These are phyloP conservation scores for Hymenoscyphus salicellus DNA, from an alignment of 2,329 filamentous ascomycete genomes.

Conservation along the genomic window DNA sequence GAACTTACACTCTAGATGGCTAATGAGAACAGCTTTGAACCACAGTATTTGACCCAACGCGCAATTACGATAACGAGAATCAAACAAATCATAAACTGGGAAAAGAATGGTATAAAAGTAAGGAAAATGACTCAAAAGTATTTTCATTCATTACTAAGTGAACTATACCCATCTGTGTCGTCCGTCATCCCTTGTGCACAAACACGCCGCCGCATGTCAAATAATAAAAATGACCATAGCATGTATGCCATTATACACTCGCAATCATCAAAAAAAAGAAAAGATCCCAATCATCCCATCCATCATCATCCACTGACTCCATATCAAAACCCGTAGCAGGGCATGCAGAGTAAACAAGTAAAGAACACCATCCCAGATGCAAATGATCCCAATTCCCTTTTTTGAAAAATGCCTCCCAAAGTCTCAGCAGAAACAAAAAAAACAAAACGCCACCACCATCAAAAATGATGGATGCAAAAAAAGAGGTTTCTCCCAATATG, in stretches of 20 bases:
- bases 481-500: not conserved
- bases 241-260: slow-evolving; percentile 1
- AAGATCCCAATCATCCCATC: not conserved
- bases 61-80: no score
- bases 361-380: not conserved
- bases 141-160: not conserved
- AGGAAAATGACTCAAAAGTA: not conserved
- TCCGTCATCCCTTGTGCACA: not conserved
- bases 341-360: not conserved
- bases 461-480: slow-evolving; percentile 1
- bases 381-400: not conserved
- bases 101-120: no score
- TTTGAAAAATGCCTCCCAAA: not conserved
- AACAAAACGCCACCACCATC: slow-evolving; percentile 1
- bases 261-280: not conserved
- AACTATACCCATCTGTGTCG: not conserved
- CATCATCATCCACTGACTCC: not conserved
- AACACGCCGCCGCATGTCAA: not conserved
- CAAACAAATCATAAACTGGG: no score
- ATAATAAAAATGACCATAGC: not conserved
- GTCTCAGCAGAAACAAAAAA: not conserved
- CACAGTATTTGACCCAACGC: no score
- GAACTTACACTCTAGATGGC: no score
- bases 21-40: no score
- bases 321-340: not conserved